Evolutionary conservation across 805 yeast species (phyloP), one percentile per base, ranked within the genome.

Genomic region (Ogataea parapolymorpha): DNA sequence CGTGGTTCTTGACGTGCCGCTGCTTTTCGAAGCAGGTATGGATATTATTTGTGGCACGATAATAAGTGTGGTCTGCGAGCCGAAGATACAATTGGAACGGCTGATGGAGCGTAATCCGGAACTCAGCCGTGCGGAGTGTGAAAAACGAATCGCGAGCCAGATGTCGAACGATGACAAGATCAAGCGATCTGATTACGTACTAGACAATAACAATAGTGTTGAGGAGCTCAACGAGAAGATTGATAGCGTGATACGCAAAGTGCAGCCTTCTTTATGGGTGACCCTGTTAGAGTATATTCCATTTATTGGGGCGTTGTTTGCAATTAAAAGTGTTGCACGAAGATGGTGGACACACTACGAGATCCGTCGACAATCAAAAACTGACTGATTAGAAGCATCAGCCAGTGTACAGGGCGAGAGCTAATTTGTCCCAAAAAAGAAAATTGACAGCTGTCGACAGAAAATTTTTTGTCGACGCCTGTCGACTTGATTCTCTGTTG

Each of bases 1-100:
- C 56, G 89, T 88, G 3, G 65, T 93, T 0, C 62, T 93, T 35
- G 99, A 93, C 56, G 91, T 95, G 2, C 99, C 99, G 1, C 66
- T 93, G 27, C 66, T 93, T 14, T 93, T 86, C 61, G 99, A 93
- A 60, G 74, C 88, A 26, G 77, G 79, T 2, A 67, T 91, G 50
- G 80, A 87, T 55, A 53, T 58, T 33, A 64, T 82, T 17, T 91
- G 98, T 58, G 95, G 93, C 0, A 58, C 68, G 8, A 75, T 82
- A 0, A 60, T 91, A 3, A 80, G 85, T 12, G 87, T 90, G 0
- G 62, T 81, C 0, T 85, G 95, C 49, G 66, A 69, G 10, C 66
- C 65, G 15, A 72, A 74, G 2, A 43, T 62, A 2, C 97, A 93
- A 58, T 48, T 83, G 27, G 64, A 72, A 46, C 69, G 99, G 42